These are phyloP conservation scores for Trichoderma cornu-damae DNA, from an alignment of 2,329 filamentous ascomycete species.

Conservation along the genomic window DNA sequence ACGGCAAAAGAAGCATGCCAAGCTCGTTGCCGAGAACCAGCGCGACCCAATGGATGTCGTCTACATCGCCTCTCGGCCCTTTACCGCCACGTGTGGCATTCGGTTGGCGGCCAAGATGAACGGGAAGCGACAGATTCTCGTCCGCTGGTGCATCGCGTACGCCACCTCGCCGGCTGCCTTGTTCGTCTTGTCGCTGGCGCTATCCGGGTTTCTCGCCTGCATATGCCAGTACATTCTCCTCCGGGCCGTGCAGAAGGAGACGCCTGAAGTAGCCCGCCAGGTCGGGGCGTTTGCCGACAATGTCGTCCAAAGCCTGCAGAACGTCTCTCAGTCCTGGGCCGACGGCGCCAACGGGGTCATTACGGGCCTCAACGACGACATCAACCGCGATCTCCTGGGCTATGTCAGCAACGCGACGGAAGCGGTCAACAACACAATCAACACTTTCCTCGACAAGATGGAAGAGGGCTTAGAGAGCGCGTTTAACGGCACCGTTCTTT, in stretches of 20 bases:
- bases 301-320: conserved; percentile 66
- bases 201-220: conserved; percentile 78
- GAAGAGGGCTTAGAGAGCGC: conserved; percentile 65
- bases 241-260: conserved; percentile 64
- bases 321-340: conserved; percentile 72
- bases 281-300: conserved; percentile 75
- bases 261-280: conserved; percentile 67
- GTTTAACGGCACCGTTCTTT: conserved; percentile 77
- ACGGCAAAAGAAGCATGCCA: conserved; percentile 63
- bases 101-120: conserved; percentile 62
- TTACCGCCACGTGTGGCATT: conserved; percentile 67
- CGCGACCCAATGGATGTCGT: conserved; percentile 82
- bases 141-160: conserved; percentile 81
- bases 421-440: conserved; percentile 81
- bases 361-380: conserved; percentile 61
- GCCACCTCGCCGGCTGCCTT: conserved; percentile 78
- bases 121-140: conserved; percentile 62
- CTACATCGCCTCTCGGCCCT: conserved; percentile 79
- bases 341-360: conserved; percentile 70
- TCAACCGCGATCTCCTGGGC: conserved; percentile 80
- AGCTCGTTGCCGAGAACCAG: conserved; percentile 58
- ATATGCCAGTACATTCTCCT: conserved; percentile 79
- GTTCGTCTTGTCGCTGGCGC: conserved; percentile 77
- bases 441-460: conserved; percentile 74
- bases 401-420: conserved; percentile 81